phyloP scores from a whole-genome alignment of 202 grass and related monocot genomes.

The Dendrocalamus latiflorus region DNA sequence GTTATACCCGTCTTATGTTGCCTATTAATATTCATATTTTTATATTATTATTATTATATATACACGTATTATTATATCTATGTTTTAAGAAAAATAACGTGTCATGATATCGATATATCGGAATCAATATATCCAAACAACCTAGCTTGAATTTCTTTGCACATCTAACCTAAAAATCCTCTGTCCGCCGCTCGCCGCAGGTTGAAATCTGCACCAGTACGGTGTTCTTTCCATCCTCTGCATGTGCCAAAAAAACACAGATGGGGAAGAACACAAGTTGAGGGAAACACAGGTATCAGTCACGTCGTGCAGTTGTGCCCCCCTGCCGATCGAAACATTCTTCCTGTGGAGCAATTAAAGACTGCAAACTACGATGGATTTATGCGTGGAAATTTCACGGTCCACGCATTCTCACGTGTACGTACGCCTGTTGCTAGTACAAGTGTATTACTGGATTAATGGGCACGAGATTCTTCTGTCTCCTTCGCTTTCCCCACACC shows the following conservation, averaged over 20 bases:
- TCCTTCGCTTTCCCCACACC: background rate
- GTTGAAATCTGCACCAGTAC: background rate
- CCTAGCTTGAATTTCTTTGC: rapidly evolving
- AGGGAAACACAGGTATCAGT: background rate
- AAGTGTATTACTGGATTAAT: background rate
- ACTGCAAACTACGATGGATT: background rate
- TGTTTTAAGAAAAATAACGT: too few species aligned
- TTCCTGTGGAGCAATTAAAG: background rate
- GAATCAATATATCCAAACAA: too few species aligned
- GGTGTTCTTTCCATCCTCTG: too few species aligned
- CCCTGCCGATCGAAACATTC: background rate
- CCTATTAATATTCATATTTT: too few species aligned
- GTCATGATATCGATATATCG: too few species aligned
- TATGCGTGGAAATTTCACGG: background rate
- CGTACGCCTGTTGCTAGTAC: background rate
- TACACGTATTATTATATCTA: too few species aligned
- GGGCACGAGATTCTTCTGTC: background rate
- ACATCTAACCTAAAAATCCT: too few species aligned
- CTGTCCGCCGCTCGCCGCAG: too few species aligned
- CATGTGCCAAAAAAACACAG: too few species aligned
- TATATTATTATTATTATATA: too few species aligned
- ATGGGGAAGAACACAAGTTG: background rate
- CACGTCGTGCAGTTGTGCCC: background rate
- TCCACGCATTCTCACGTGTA: background rate
- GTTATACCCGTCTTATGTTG: too few species aligned